Conservation (phyloP, 305 asterid genomes). For the Plantago coronopus region DNA sequence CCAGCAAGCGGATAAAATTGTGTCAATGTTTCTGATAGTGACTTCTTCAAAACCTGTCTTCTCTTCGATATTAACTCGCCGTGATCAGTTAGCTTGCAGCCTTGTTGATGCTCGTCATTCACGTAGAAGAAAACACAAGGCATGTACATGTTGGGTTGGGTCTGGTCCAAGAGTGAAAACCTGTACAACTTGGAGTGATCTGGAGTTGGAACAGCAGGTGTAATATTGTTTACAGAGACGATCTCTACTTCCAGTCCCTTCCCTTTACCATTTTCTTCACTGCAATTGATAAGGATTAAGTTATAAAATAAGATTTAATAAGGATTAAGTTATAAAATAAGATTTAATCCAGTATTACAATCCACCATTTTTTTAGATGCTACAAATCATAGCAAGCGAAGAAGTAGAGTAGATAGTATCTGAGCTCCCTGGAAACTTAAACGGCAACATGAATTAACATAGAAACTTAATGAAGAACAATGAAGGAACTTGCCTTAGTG, state of each 20-base stretch:
- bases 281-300: neutral
- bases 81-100: neutral
- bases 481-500: no score
- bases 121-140: neutral
- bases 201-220: slow-evolving; percentile 5
- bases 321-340: no score
- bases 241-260: neutral
- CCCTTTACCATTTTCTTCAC: neutral
- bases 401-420: no score
- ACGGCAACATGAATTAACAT: no score
- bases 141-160: neutral
- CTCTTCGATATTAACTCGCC: neutral
- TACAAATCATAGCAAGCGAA: no score
- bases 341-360: no score
- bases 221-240: neutral
- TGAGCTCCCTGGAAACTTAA: no score
- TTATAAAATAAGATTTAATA: no score
- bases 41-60: neutral
- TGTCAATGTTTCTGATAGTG: neutral
- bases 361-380: no score
- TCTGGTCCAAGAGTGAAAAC: slow-evolving; percentile 3
- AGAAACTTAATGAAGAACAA: no score
- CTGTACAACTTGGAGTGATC: neutral
- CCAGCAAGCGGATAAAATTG: neutral
- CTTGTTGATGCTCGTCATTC: neutral